Conservation (phyloP, 2,329 filamentous ascomycete genomes). For the Pseudocercospora crystallina region DNA sequence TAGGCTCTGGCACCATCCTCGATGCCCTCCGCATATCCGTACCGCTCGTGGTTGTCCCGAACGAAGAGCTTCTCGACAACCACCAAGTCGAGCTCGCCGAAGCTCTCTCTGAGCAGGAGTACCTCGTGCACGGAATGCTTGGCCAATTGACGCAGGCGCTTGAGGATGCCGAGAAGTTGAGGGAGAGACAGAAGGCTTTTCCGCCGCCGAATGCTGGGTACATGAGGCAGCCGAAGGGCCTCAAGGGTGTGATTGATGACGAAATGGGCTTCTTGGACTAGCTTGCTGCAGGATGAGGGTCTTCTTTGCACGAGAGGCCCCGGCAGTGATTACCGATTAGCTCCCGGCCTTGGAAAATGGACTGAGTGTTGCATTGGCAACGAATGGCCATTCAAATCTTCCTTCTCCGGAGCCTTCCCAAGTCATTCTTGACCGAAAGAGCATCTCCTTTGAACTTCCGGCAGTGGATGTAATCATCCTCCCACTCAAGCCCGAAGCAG, state of each 20-base stretch:
- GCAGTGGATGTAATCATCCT: no score
- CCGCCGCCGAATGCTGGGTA: conserved; percentile 50
- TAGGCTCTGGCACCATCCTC: conserved; percentile 86
- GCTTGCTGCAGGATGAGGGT: background rate
- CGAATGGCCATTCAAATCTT: no score
- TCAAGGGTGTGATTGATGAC: conserved; percentile 56
- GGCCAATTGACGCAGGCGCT: conserved; percentile 55
- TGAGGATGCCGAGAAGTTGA: conserved; percentile 48
- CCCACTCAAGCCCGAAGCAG: no score
- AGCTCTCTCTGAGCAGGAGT: conserved; percentile 71
- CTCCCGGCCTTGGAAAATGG: no score
- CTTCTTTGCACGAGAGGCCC: no score
- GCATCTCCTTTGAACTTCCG: no score
- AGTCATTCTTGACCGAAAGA: no score
- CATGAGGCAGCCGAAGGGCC: conserved; percentile 41
- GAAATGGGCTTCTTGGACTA: conserved; percentile 59
- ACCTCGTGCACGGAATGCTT: conserved; percentile 70
- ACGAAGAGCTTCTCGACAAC: conserved; percentile 77
- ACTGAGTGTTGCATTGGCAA: no score
- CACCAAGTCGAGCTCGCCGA: conserved; percentile 86
- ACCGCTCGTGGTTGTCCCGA: conserved; percentile 86
- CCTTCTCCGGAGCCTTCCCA: no score
- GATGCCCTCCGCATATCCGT: conserved; percentile 73
- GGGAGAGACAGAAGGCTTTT: conserved; percentile 47
- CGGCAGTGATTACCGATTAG: no score